A percentile compares a stretch with the other conserved stretches of the same genome.
Evolutionary conservation across 2,329 filamentous ascomycete genomes (phyloP).

Genomic region (Fusarium sp.): DNA sequence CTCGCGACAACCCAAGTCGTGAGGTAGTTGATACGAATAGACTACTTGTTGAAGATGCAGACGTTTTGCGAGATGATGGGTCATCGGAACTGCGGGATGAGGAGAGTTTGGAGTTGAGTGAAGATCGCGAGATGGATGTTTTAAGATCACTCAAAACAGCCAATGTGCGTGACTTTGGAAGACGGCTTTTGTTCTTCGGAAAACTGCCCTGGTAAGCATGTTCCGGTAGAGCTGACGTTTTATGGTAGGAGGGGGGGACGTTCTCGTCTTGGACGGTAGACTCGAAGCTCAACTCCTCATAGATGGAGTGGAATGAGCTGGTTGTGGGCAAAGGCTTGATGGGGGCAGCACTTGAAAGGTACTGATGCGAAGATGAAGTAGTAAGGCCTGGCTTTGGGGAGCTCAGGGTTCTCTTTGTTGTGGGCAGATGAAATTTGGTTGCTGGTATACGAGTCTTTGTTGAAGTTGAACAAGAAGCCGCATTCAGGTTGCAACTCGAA

Average conservation of each 20-base stretch:
- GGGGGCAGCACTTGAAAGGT: not conserved
- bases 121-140: conserved; percentile 53
- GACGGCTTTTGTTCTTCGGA: conserved; percentile 35
- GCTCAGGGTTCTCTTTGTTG: not conserved
- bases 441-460: not conserved
- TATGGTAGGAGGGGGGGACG: conserved; percentile 14
- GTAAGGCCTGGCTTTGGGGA: conserved; percentile 41
- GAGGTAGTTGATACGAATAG: conserved; percentile 29
- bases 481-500: not conserved
- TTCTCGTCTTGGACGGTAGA: conserved; percentile 43
- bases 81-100: conserved; percentile 14
- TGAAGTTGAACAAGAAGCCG: not conserved
- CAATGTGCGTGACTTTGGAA: conserved; percentile 58
- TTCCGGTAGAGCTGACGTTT: not conserved
- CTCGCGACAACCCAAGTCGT: conserved; percentile 25
- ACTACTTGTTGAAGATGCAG: conserved; percentile 33
- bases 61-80: conserved; percentile 29
- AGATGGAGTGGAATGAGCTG: conserved; percentile 11
- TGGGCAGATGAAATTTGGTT: not conserved
- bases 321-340: conserved; percentile 27
- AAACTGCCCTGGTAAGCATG: not conserved
- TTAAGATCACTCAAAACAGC: conserved; percentile 56
- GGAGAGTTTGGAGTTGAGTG: conserved; percentile 30
- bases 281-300: conserved; percentile 1
- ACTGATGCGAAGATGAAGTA: conserved; percentile 34